Percentiles rank a stretch among this genome's conserved stretches.
These are phyloP conservation scores for Abrus pulchellus DNA, from an alignment of 306 rosid genomes.

Conservation along the genomic window DNA sequence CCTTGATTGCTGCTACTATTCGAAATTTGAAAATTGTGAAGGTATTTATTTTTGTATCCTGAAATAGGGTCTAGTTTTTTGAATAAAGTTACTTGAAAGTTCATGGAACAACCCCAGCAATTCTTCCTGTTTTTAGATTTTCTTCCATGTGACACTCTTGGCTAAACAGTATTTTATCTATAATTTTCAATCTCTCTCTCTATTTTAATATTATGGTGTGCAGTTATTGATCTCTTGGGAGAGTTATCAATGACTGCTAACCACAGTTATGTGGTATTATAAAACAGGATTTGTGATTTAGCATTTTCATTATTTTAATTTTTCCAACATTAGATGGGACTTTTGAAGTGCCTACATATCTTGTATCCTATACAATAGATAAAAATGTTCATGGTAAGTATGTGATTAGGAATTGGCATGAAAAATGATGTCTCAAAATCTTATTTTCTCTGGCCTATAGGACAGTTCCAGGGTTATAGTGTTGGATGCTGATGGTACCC, in stretches of 20 bases:
- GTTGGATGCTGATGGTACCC: constrained; percentile 88
- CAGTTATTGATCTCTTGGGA: constrained; percentile 18
- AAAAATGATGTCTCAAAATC: constrained; percentile 58
- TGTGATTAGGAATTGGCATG: constrained; percentile 49
- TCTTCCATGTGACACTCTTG: constrained; percentile 32
- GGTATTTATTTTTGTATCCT: constrained; percentile 62
- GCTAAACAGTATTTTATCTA: background rate
- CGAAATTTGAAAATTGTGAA: constrained; percentile 83
- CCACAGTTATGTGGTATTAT: constrained; percentile 1
- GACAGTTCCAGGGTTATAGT: constrained; percentile 92
- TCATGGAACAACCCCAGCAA: background rate
- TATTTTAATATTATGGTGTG: constrained; percentile 21
- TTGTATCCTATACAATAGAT: constrained; percentile 13
- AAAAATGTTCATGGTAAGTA: background rate
- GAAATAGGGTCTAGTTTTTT: constrained; percentile 33
- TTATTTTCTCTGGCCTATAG: constrained; percentile 75
- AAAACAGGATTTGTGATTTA: constrained; percentile 28
- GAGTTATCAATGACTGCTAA: constrained; percentile 8
- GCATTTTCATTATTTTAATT: constrained; percentile 27
- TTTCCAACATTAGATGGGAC: constrained; percentile 18
- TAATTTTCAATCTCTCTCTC: constrained; percentile 4
- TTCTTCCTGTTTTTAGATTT: background rate
- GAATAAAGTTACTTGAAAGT: constrained; percentile 35
- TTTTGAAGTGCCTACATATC: constrained; percentile 21
- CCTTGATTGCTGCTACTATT: constrained; percentile 77